phyloP scores from a whole-genome alignment of 75 land plant genomes.

The Pinus taeda region DNA sequence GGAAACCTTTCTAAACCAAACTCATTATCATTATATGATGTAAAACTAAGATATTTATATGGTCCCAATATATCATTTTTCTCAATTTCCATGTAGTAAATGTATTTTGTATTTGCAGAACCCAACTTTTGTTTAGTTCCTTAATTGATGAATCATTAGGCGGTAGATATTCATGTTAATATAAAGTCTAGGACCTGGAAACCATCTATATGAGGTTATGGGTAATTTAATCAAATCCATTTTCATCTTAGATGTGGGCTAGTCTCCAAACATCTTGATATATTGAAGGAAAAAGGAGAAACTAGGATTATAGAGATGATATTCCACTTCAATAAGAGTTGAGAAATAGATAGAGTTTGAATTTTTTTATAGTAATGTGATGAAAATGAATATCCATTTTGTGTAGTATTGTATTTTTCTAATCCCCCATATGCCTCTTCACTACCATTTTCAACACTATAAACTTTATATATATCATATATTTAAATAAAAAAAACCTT shows the following conservation, averaged over 20 bases:
- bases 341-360: conserved; percentile 24
- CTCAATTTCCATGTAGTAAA: conserved; percentile 51
- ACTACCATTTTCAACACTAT: background rate
- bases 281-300: conserved; percentile 54
- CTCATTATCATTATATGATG: background rate
- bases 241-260: conserved; percentile 35
- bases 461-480: conserved; percentile 9
- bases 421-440: background rate
- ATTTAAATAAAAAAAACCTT: no score
- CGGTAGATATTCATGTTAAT: conserved; percentile 65
- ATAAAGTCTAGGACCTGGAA: conserved; percentile 59
- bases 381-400: conserved; percentile 8
- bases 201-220: conserved; percentile 30
- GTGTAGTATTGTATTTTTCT: background rate
- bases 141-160: background rate
- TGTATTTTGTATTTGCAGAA: conserved; percentile 28
- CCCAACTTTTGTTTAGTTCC: conserved; percentile 40
- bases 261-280: conserved; percentile 26
- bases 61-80: conserved; percentile 69
- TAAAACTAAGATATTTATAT: conserved; percentile 57
- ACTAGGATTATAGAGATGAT: conserved; percentile 77
- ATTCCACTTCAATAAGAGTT: conserved; percentile 39
- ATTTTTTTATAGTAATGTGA: conserved; percentile 9
- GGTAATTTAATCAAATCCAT: conserved; percentile 37
- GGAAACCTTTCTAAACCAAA: no score